Conservation (phyloP, 1,284 basidiomycete species). For the Leccinum subrobustum region DNA sequence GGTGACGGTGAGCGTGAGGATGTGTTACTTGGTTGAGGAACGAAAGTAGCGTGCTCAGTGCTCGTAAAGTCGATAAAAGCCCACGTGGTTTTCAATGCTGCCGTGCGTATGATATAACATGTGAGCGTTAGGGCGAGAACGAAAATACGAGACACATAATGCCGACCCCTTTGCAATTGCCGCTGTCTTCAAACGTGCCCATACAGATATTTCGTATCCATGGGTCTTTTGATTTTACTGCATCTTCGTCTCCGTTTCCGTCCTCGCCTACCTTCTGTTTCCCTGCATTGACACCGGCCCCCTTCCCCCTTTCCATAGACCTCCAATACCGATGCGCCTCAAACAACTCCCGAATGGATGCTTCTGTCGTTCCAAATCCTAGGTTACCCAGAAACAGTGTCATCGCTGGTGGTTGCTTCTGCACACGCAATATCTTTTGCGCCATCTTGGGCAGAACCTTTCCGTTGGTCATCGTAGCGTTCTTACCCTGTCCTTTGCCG, state of each 20-base stretch:
- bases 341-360: conserved; percentile 70
- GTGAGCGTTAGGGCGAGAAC: background rate
- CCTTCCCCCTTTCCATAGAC: conserved; percentile 27
- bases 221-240: conserved; percentile 37
- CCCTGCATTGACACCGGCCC: conserved; percentile 23
- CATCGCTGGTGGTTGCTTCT: conserved; percentile 81
- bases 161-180: conserved; percentile 86
- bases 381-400: conserved; percentile 91
- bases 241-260: background rate
- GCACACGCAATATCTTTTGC: conserved; percentile 76
- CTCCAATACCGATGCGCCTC: conserved; percentile 52
- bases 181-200: conserved; percentile 96
- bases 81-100: conserved; percentile 55
- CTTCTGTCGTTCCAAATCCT: conserved; percentile 82
- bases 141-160: background rate
- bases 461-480: conserved; percentile 24
- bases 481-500: conserved; percentile 25
- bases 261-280: conserved; percentile 15
- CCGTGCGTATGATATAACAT: background rate
- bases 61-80: conserved; percentile 93
- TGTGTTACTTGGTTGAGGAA: no score
- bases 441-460: conserved; percentile 69
- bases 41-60: conserved; percentile 64
- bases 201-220: conserved; percentile 90
- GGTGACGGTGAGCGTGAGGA: no score